Evolutionary conservation across 331 rosid genomes (phyloP), one percentile per base, ranked within the genome.

Genomic region (Pyrus hybrid): DNA sequence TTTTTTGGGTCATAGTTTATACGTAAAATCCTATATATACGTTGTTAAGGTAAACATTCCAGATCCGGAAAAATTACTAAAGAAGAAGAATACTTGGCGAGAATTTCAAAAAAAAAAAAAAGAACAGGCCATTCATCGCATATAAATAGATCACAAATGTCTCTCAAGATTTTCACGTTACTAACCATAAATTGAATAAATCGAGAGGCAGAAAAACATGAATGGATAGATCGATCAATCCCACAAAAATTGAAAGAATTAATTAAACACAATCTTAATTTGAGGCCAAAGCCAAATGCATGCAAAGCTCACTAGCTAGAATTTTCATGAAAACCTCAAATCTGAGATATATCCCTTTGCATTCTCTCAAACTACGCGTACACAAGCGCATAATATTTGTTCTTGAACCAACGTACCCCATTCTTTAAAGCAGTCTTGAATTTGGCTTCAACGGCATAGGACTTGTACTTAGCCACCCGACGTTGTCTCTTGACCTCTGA

Each of bases 401-500:
- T 25, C 68, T 63, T 75, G 68, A 80, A 70, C 77, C 84, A 80
- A 16, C 69, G 80, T 37, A 75, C 9, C 20, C 80, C 80, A 4
- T 56, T 64, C 68, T 70, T 70, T 16, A 75, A 45, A 13, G 70
- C 35, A 1, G 51, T 3, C 41, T 80, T 80, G 21, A 80, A 20
- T 70, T 80, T 70, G 64, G 73, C 54, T 43, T 69, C 30, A 32
- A 80, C 57, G 2, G 16, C 47, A 25, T 51, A 80, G 0, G 80
- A 41, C 73, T 76, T 80, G 77, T 80, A 80, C 51, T 76, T 75
- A 2, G 77, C 84, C 18, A 80, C 58, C 12, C 84, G 72, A 7
- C 63, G 61, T 8, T 43, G 71, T 65, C 84, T 80, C 77, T 75
- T 80, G 13, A 66, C 1, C 30, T 75, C 83, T 8, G 67, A 57